A percentile compares a stretch with the other conserved stretches of the same genome.
Conservation (phyloP, 2,329 filamentous ascomycete species). For the Pestalotiopsis sp. region DNA sequence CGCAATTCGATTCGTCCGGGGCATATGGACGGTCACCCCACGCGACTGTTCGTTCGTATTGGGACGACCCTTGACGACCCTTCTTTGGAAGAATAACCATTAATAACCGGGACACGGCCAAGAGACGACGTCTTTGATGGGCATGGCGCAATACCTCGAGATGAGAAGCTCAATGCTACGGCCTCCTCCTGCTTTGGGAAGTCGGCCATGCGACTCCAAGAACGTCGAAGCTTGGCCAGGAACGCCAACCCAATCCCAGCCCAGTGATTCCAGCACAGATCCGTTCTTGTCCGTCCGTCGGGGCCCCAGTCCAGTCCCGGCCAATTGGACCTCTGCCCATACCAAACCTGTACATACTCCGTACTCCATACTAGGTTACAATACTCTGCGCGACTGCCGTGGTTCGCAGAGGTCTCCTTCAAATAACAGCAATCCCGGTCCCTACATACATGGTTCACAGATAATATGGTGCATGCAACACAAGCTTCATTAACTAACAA, state of each 20-base stretch:
- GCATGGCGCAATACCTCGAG: not conserved
- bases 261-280: not conserved
- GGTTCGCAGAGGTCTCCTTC: not conserved
- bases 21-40: not conserved
- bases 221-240: conserved; percentile 1
- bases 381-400: not conserved
- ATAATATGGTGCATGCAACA: not conserved
- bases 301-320: not conserved
- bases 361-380: not conserved
- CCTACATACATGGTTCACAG: not conserved
- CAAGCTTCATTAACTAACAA: not conserved
- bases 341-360: not conserved
- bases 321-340: not conserved
- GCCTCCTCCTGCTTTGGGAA: conserved; percentile 5
- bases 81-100: not conserved
- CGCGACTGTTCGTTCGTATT: not conserved
- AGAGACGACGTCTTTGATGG: not conserved
- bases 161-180: conserved; percentile 2
- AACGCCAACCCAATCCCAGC: not conserved
- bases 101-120: not conserved
- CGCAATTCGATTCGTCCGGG: not conserved
- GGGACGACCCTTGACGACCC: not conserved
- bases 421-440: not conserved
- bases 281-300: no score
- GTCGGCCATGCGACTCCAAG: not conserved